Evolutionary conservation across 345 rosid species (phyloP).

Genomic region (Lepidium didymum): DNA sequence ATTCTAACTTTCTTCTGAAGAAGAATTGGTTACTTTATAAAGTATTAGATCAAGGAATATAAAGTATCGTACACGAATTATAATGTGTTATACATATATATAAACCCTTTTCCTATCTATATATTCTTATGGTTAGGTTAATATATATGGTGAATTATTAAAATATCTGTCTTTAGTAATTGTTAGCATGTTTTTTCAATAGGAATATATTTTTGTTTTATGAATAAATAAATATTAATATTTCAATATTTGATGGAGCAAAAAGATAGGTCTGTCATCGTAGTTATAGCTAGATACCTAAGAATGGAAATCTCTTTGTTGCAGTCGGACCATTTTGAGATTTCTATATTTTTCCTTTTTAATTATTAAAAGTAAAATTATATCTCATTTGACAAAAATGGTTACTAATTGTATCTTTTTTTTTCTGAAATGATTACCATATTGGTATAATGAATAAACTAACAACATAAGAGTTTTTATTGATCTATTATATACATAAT

Average conservation of each 20-base stretch:
- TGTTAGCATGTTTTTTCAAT: background rate
- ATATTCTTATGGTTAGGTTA: conserved; percentile 2
- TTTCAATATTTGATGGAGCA: conserved; percentile 14
- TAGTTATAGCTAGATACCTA: conserved; percentile 17
- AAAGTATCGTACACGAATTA: background rate
- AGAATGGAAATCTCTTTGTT: conserved; percentile 11
- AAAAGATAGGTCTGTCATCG: conserved; percentile 11
- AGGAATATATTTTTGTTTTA: too few species aligned
- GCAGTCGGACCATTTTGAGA: conserved; percentile 7
- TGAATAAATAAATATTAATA: background rate
- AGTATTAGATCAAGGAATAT: conserved; percentile 10
- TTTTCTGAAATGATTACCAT: background rate
- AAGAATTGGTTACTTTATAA: background rate
- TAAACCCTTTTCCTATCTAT: background rate
- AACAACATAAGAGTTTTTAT: background rate
- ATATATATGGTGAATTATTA: background rate
- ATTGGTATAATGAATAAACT: background rate
- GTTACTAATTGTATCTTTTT: background rate
- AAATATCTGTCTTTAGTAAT: background rate
- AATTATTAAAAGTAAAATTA: too few species aligned
- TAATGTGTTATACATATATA: background rate
- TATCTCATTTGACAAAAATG: background rate
- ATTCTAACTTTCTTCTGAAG: conserved; percentile 7
- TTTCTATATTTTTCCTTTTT: background rate
- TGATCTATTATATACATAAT: background rate